phyloP scores from a whole-genome alignment of 2,329 filamentous ascomycete species.

The Ophiocordyceps camponoti-saundersi region DNA sequence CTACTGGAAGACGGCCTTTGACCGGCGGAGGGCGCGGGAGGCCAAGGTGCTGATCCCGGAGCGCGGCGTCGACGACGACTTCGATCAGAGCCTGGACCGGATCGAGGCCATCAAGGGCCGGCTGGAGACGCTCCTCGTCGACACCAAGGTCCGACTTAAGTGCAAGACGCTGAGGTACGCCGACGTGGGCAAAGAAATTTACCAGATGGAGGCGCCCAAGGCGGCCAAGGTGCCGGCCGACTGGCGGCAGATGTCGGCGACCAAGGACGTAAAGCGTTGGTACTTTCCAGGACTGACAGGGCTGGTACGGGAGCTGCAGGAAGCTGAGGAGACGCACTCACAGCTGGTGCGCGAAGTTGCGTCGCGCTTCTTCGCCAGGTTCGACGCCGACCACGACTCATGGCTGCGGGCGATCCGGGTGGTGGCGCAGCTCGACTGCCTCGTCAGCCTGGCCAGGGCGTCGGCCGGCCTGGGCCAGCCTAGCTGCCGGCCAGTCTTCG shows the following conservation, averaged over 20 bases:
- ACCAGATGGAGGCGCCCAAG: constrained; percentile 86
- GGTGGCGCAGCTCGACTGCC: constrained; percentile 74
- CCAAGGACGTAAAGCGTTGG: constrained; percentile 77
- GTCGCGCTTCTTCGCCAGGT: constrained; percentile 65
- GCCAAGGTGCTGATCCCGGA: constrained; percentile 74
- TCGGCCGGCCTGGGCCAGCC: constrained; percentile 83
- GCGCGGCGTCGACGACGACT: constrained; percentile 77
- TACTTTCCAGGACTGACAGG: constrained; percentile 74
- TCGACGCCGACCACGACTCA: constrained; percentile 68
- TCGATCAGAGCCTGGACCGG: constrained; percentile 63
- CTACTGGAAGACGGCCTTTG: constrained; percentile 86
- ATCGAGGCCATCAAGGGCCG: constrained; percentile 62
- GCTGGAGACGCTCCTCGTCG: constrained; percentile 53
- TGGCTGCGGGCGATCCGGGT: constrained; percentile 78
- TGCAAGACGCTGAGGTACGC: constrained; percentile 58
- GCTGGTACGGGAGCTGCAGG: constrained; percentile 72
- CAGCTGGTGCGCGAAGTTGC: constrained; percentile 77
- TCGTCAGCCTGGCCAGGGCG: constrained; percentile 71
- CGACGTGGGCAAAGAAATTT: constrained; percentile 92
- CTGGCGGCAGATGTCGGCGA: constrained; percentile 96
- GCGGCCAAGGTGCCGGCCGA: constrained; percentile 65
- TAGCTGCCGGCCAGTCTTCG: constrained; percentile 40
- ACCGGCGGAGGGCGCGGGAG: constrained; percentile 61
- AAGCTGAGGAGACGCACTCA: constrained; percentile 85
- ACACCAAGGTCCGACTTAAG: constrained; percentile 56